Evolutionary conservation across 78 protist genomes (phyloP).

Genomic region (Thecamonas trahens): DNA sequence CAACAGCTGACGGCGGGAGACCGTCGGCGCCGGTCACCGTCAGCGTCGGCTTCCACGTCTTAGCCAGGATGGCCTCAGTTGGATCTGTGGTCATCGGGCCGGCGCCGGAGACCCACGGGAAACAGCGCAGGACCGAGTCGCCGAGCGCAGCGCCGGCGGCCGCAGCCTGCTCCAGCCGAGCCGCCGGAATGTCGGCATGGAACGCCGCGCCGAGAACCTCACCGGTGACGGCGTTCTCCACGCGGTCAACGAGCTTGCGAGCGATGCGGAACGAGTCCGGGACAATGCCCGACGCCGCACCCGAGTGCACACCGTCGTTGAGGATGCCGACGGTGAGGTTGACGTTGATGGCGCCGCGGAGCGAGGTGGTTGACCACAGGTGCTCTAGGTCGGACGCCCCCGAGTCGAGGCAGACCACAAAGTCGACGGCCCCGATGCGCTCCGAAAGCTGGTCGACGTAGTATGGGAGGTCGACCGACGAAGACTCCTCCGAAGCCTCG

Average conservation of each 20-base stretch:
- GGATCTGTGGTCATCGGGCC: conserved; percentile 46
- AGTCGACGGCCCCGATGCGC: conserved; percentile 36
- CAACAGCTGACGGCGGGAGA: conserved; percentile 41
- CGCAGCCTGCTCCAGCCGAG: conserved; percentile 46
- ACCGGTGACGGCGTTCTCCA: conserved; percentile 73
- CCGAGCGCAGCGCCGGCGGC: conserved; percentile 52
- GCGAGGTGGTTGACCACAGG: conserved; percentile 53
- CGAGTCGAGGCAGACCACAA: conserved; percentile 76
- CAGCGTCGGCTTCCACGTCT: conserved; percentile 70
- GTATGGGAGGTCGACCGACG: conserved; percentile 54
- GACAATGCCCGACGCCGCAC: conserved; percentile 71
- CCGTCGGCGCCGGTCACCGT: conserved; percentile 73
- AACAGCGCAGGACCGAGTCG: conserved; percentile 25
- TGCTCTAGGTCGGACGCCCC: conserved; percentile 75
- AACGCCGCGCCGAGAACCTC: conserved; percentile 32
- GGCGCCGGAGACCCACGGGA: conserved; percentile 29
- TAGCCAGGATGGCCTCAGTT: conserved; percentile 31
- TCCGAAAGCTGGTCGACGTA: conserved; percentile 35
- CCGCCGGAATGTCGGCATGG: conserved; percentile 59
- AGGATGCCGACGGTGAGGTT: conserved; percentile 46
- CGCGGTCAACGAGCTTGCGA: conserved; percentile 45
- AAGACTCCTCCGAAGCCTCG: conserved; percentile 80
- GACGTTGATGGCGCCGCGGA: conserved; percentile 66
- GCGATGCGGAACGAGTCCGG: conserved; percentile 71
- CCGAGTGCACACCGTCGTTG: conserved; percentile 69